These are phyloP conservation scores for Ophiostoma pallidulum DNA, from an alignment of 2,329 filamentous ascomycete genomes.

Conservation along the genomic window DNA sequence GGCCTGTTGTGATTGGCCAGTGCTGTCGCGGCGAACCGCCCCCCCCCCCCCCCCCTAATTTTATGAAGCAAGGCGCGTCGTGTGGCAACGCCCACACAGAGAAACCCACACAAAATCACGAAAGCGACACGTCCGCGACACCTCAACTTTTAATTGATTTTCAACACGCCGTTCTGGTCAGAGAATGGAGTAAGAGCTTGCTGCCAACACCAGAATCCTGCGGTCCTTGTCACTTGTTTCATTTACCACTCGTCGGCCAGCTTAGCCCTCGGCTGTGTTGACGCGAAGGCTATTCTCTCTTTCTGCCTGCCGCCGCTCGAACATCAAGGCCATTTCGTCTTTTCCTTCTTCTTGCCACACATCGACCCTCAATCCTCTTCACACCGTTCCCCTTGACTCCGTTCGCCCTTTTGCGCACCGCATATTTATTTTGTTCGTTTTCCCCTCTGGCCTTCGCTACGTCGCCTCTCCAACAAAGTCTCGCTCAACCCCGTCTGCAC, in stretches of 20 bases:
- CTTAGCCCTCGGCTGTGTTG: not conserved
- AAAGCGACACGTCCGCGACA: conserved; percentile 19
- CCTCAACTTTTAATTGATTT: conserved; percentile 20
- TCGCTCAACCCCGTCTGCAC: conserved; percentile 1
- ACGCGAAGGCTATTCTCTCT: not conserved
- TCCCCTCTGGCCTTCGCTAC: not conserved
- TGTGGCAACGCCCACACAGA: conserved; percentile 8
- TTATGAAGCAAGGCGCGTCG: conserved; percentile 16
- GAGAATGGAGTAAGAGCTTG: not conserved
- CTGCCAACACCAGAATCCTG: not conserved
- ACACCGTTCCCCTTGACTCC: not conserved
- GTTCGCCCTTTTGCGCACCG: not conserved
- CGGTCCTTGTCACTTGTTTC: not conserved
- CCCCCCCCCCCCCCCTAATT: conserved; percentile 5
- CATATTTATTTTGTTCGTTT: not conserved
- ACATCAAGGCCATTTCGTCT: not conserved
- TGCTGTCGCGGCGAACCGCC: no score
- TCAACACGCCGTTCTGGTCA: no score
- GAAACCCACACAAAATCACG: conserved; percentile 18
- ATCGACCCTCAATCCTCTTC: not conserved
- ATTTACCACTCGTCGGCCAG: not conserved
- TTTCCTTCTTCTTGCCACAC: not conserved
- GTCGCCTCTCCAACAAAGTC: not conserved
- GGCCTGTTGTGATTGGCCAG: not conserved
- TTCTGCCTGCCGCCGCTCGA: not conserved